These are phyloP conservation scores for Colletotrichum phormii DNA, from an alignment of 2,329 filamentous ascomycete genomes.

Conservation along the genomic window DNA sequence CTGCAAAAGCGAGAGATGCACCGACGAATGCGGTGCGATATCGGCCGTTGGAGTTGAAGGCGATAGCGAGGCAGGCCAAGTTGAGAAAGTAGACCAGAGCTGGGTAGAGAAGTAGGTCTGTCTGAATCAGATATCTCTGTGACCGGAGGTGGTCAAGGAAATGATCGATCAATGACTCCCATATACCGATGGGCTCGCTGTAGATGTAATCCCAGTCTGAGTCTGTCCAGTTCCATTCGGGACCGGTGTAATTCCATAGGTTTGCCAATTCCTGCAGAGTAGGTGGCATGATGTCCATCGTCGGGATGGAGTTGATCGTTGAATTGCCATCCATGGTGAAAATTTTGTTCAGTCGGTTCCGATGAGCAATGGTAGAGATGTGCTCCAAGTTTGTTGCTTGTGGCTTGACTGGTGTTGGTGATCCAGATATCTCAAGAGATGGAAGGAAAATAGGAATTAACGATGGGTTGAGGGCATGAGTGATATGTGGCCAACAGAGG, in stretches of 20 bases:
- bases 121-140: neutral
- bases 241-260: neutral
- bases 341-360: neutral
- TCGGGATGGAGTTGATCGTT: neutral
- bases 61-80: slow-evolving; percentile 17
- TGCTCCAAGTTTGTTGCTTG: neutral
- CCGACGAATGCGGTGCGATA: neutral
- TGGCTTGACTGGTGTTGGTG: neutral
- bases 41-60: neutral
- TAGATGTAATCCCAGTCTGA: neutral
- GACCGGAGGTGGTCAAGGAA: neutral
- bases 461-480: neutral
- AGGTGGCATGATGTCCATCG: neutral
- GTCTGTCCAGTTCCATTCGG: neutral
- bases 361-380: neutral
- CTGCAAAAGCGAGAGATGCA: neutral
- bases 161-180: neutral
- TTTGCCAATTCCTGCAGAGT: neutral
- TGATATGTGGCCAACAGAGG: no score
- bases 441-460: neutral
- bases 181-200: neutral
- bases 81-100: slow-evolving; percentile 2
- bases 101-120: neutral
- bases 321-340: neutral
- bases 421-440: neutral